Evolutionary conservation across 2,329 filamentous ascomycete genomes (phyloP).

Genomic region (Ceratocystis colombiana): DNA sequence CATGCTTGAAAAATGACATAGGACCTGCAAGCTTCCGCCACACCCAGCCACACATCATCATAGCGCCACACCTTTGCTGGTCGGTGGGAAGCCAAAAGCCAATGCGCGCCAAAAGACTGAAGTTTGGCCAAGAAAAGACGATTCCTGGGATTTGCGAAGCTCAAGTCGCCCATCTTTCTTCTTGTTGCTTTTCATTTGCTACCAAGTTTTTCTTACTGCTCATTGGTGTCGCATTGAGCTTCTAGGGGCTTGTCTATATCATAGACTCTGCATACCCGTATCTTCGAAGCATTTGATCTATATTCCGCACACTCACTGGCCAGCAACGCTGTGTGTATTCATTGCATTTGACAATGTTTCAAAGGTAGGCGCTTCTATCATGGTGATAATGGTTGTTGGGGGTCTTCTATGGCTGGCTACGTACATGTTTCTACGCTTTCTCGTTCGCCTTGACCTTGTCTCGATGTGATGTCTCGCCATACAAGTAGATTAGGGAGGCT

Average conservation of each 20-base stretch:
- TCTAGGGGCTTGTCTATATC: conserved; percentile 1
- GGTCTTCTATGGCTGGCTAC: not conserved
- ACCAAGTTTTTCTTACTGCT: not conserved
- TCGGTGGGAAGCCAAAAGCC: too few species aligned
- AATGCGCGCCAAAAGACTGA: conserved; percentile 15
- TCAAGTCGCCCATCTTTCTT: conserved; percentile 15
- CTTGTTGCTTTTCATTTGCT: not conserved
- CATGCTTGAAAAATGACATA: conserved; percentile 10
- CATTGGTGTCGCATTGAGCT: not conserved
- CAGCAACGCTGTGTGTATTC: not conserved
- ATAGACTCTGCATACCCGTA: not conserved
- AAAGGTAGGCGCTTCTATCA: conserved; percentile 6
- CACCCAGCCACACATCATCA: conserved; percentile 16
- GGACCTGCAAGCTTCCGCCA: conserved; percentile 19
- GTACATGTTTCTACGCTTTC: not conserved
- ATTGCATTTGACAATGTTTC: not conserved
- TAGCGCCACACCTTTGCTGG: conserved; percentile 13
- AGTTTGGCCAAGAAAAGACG: conserved; percentile 18
- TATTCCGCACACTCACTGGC: not conserved
- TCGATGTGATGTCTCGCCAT: not conserved
- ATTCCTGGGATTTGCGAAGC: conserved; percentile 5
- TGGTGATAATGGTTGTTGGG: not conserved
- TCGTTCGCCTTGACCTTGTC: not conserved
- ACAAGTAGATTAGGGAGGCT: not conserved
- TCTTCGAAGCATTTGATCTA: not conserved